Evolutionary conservation across 352 stramenopile genomes (phyloP), one percentile per base, ranked within the genome.

Genomic region (Sclerospora graminicola): DNA sequence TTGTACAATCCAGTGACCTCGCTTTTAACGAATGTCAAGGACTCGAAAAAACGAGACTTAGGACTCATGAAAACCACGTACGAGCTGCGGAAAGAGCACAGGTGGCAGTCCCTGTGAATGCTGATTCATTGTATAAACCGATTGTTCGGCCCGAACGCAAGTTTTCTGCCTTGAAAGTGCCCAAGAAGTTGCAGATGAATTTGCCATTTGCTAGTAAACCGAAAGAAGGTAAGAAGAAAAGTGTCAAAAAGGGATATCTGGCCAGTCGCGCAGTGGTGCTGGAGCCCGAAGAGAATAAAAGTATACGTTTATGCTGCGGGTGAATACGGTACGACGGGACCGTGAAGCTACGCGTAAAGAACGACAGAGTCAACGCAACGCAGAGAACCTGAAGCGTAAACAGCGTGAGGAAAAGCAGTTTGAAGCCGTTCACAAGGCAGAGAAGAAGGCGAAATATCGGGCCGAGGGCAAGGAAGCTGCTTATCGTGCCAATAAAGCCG

Each of bases 51-150:
- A 46, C 51, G 39, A 13, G 51, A 49, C 0, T 42, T 74, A 19
- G 57, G 67, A 0, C 64, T 95, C 43, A 98, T 98, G 93, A 96
- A 97, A 60, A 95, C 93, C 2, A 98, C 96, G 51, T 85, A 82
- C 45, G 73, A 98, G 57, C 56, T 99, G 48, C 86, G 97, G 38
- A 70, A 97, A 48, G 94, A 98, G 53, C 86, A 96, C 18, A 96
- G 53, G 70, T 97, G 27, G 66, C 95, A 0, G 94, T 99, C 31
- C 92, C 95, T 13, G 86, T 98, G 14, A 98, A 99, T 60, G 83
- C 87, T 16, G 95, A 99, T 65, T 98, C 89, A 24, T 79, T 99
- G 11, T 99, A 99, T 75, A 98, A 98, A 69, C 95, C 95, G 8
- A 97, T 99, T 39, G 77, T 97, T 32, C 86, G 97, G 13, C 79